These are phyloP conservation scores for Thozetella sp. DNA, from an alignment of 495 filamentous ascomycete species.

Conservation along the genomic window DNA sequence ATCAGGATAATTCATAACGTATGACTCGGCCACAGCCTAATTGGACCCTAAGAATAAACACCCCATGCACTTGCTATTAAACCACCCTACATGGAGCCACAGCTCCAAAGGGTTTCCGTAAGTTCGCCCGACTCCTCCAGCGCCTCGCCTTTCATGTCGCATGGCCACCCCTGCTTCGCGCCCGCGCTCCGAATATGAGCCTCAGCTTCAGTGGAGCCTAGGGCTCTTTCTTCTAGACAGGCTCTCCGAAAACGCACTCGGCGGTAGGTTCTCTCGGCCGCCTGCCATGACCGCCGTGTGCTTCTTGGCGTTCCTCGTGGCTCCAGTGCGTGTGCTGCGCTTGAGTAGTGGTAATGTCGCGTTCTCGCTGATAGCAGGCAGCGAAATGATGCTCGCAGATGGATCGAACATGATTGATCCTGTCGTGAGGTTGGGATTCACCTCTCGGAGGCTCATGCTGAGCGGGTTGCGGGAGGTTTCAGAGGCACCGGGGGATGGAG, in stretches of 20 bases:
- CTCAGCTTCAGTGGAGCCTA: slow-evolving; percentile 32
- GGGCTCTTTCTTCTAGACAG: slow-evolving; percentile 54
- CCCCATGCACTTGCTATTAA: neutral
- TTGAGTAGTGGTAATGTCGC: slow-evolving; percentile 49
- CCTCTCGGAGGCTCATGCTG: slow-evolving; percentile 40
- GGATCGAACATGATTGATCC: slow-evolving; percentile 26
- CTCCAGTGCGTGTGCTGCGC: slow-evolving; percentile 51
- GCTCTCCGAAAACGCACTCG: slow-evolving; percentile 38
- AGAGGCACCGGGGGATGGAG: slow-evolving; percentile 6
- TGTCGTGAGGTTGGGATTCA: slow-evolving; percentile 42
- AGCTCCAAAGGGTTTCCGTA: neutral
- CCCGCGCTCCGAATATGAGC: neutral
- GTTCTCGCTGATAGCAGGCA: slow-evolving; percentile 24
- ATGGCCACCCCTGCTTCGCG: neutral
- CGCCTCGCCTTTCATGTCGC: neutral
- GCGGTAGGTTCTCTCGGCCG: slow-evolving; percentile 63
- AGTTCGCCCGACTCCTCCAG: neutral
- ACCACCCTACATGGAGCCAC: neutral
- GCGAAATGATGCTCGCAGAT: slow-evolving; percentile 24
- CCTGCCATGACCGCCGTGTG: slow-evolving; percentile 45
- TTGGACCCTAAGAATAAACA: neutral
- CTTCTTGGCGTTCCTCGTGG: slow-evolving; percentile 44
- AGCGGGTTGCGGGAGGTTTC: slow-evolving; percentile 15
- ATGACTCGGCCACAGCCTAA: neutral
- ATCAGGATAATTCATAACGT: slow-evolving; percentile 7